A percentile compares a stretch with the other conserved stretches of the same genome.
phyloP scores from a whole-genome alignment of 139 green algal species.

The Chloropicon primus region DNA sequence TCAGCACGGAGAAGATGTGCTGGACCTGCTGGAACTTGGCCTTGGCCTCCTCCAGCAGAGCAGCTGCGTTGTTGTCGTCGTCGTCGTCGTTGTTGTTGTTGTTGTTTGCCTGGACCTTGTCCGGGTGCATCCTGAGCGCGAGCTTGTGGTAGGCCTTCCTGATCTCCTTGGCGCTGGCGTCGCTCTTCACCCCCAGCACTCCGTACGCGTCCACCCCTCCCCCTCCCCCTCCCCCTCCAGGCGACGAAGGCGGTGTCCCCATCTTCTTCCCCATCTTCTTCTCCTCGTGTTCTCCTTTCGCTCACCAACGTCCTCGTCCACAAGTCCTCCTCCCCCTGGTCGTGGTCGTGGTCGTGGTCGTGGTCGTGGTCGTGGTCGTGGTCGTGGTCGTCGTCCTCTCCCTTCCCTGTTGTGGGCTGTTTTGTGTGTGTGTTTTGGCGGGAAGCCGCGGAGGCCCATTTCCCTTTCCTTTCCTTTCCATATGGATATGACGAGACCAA shows the following conservation, averaged over 20 bases:
- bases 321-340: too few relatives aligned
- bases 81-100: not conserved
- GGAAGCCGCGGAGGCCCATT: too few relatives aligned
- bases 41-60: slow-evolving; percentile 34
- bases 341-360: too few relatives aligned
- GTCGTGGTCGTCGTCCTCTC: too few relatives aligned
- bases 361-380: too few relatives aligned
- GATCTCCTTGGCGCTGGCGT: slow-evolving; percentile 41
- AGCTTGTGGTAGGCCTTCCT: slow-evolving; percentile 72
- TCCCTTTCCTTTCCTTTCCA: too few relatives aligned
- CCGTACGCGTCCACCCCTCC: slow-evolving; percentile 16
- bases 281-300: not conserved
- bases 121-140: slow-evolving; percentile 74
- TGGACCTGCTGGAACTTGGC: slow-evolving; percentile 81
- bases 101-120: slow-evolving; percentile 37
- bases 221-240: too few relatives aligned
- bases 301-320: too few relatives aligned
- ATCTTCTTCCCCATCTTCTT: not conserved
- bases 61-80: not conserved
- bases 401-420: too few relatives aligned
- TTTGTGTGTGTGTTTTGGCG: too few relatives aligned
- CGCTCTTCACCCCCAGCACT: slow-evolving; percentile 16
- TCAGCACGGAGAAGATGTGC: slow-evolving; percentile 68
- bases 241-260: too few relatives aligned
- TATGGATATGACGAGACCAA: too few relatives aligned